Base-by-base conservation (phyloP, 177 flowering plant genomes). In the Tripterygium wilfordii region DNA sequence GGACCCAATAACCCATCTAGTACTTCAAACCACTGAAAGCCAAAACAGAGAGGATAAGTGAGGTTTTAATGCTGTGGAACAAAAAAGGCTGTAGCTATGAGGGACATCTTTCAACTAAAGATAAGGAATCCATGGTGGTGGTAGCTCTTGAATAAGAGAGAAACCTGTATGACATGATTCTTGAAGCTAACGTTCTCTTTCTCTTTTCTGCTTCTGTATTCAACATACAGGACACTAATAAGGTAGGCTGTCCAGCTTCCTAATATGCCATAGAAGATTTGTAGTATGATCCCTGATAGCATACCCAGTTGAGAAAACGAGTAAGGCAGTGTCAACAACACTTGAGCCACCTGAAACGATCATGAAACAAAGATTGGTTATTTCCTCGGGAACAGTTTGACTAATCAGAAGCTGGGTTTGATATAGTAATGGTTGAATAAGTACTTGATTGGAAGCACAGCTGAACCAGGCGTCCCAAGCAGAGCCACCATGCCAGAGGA, bases 241-340 rank as follows among this genome's bases (percentile, higher is more conserved):
- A 91, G 83, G 41, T 85, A 91, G 8, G 98, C 97, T 0, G 97
- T 90, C 97, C 97, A 90, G 66, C 97, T 90, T 8, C 97, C 97
- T n/a, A 90, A 0, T 1, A 90, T 23, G 0, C 97, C 97, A 33
- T 90, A 90, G 65, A 90, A 87, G 2, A 90, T 28, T 61, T 90
- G 97, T 12, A 90, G 52, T 27, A 87, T 1, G 10, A 90, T 62
- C 9, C 97, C 97, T 1, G 97, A 90, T 1, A 87, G 56, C 80
- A 89, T 77, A 1, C 97, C 97, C 58, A 90, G 71, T 43, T 89
- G 97, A 10, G 96, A 84, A 58, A 90, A 87, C 1, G 97, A 89
- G 74, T 89, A 89, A 2, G 97, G 97, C 23, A 89, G 80, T 20
- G 97, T 89, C 52, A 90, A 53, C 19, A 90, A 72, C 33, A 90